Percentiles rank a stretch among this genome's conserved stretches.
These are phyloP conservation scores for Cucumis hystrix DNA, from an alignment of 306 rosid genomes.

Conservation along the genomic window DNA sequence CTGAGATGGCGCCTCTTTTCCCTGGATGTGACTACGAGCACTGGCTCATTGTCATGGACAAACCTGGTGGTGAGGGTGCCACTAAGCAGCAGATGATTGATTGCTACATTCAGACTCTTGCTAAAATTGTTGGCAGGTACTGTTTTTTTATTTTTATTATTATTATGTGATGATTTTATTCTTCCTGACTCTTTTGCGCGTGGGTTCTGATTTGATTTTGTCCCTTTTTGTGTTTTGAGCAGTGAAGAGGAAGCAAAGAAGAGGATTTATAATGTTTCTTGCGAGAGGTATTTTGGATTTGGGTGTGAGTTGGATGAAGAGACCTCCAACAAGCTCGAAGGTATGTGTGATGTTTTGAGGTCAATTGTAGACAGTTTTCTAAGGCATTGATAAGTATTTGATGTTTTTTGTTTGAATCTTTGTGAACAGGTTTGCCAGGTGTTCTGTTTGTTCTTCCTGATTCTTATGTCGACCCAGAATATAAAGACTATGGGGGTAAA, in stretches of 20 bases:
- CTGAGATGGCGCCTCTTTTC: conserved; percentile 94
- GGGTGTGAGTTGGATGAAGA: conserved; percentile 92
- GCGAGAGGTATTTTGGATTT: conserved; percentile 83
- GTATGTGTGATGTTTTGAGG: conserved; percentile 10
- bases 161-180: background rate
- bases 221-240: background rate
- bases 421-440: conserved; percentile 54
- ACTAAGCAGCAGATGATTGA: conserved; percentile 78
- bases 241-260: conserved; percentile 87
- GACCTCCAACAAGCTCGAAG: conserved; percentile 85
- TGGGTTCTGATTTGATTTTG: background rate
- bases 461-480: conserved; percentile 80
- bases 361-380: background rate
- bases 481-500: conserved; percentile 89
- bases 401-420: background rate
- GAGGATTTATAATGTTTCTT: conserved; percentile 84
- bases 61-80: conserved; percentile 82
- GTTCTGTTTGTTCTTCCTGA: conserved; percentile 88
- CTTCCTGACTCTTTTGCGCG: background rate
- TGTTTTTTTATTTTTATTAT: background rate
- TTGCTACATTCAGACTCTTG: conserved; percentile 61
- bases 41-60: conserved; percentile 93
- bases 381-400: background rate
- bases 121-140: conserved; percentile 65
- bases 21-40: conserved; percentile 94